Base-by-base conservation (phyloP, 768 basidiomycete species). In the Russula sp. region DNA sequence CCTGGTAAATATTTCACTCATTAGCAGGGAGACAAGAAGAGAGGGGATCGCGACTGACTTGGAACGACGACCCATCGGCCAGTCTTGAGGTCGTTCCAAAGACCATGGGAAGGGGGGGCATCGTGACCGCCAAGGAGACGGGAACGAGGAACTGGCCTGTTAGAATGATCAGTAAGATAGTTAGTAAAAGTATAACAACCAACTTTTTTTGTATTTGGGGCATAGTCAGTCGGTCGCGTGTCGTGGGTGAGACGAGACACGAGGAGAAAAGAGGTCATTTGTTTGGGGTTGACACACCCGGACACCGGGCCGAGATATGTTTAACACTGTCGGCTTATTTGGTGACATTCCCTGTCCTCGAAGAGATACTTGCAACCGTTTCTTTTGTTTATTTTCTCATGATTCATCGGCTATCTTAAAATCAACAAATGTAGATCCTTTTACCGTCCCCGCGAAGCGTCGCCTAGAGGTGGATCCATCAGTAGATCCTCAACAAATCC, bases 51-150 rank as follows among this genome's bases (percentile, higher is more conserved):
- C 1, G 11, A 78, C 82, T 59, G 55, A 88, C 92, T 72, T 8
- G 93, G 92, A 22, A 88, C 78, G 18, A 88, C 73, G 60, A 86
- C 85, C 94, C 94, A 96, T 68, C 83, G 77, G 14, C 79, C 72
- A 0, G 80, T 77, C 68, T 62, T 74, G 66, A 86, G 63, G 71
- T 87, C 79, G 70, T 77, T 73, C 82, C 82, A 74, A 35, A 87
- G 71, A 0, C 81, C 81, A 16, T 50, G 49, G 7, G 71, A 72
- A 22, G 27, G 27, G 27, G 27, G 27, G 27, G 27, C 27, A 27
- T 27, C 27, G 27, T 27, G 27, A 27, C 27, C 27, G 27, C 27
- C 27, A 27, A 2, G 22, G 27, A 27, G 27, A 27, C 27, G 27
- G 27, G 27, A 27, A 27, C 27, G 27, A 27, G 27, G 27, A 27